Base-by-base conservation (phyloP, 106 monocot species). In the Dactylorhiza incarnata region DNA sequence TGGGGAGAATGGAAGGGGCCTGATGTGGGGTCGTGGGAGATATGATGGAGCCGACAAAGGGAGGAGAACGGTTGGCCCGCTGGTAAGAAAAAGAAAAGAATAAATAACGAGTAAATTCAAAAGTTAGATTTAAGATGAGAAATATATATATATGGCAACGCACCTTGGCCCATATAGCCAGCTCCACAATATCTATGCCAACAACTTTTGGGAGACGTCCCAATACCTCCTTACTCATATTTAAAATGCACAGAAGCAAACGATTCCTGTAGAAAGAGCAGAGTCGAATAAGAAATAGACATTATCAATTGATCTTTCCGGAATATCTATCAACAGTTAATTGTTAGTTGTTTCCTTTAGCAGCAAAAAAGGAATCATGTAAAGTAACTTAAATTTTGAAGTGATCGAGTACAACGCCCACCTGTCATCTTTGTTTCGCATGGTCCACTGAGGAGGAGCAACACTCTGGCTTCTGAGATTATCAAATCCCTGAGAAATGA, bases 121-220 rank as follows among this genome's bases (percentile, higher is more conserved):
- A 13, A 45, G 6, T n/a, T 69, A 46, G 49, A 49, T 12, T 49
- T 48, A 15, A 48, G 20, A 48, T 48, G 7, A 71, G 20, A 45
- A 59, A 48, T 7, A 20, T 19, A 10, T 68, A 45, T 68, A 24
- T 54, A 29, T 63, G 9, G 12, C 19, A 45, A 52, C 46, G 72
- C 24, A 99, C 97, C 94, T 99, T 99, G 73, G 97, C 97, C 97
- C 97, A 99, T 76, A 99, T 87, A 85, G 94, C 94, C 97, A 99
- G 91, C 81, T 99, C 97, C 46, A 99, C 97, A 70, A 99, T 86
- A 80, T 99, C 97, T 73, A 99, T 87, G 24, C 93, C 93, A 62
- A 91, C 84, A 81, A 94, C 86, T 86, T 99, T 99, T 8, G 97
- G 97, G 74, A 94, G 84, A 45, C 80, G 78, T 17, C 91, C 89